phyloP scores from a whole-genome alignment of 208 protist genomes.

The Polymyxa betae region DNA sequence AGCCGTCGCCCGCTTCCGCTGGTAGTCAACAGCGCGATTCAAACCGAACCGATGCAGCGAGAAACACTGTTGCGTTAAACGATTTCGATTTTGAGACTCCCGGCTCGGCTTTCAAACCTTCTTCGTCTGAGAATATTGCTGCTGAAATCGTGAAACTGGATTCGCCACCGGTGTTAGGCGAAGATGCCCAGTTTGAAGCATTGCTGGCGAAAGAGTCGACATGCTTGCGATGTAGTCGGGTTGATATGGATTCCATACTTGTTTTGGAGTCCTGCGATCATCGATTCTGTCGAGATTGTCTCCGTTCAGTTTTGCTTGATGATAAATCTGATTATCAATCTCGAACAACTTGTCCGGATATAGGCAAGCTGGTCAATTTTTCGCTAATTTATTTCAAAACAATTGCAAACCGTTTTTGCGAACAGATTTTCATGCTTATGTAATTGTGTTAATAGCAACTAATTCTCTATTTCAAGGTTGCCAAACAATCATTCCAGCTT shows the following conservation, averaged over 20 bases:
- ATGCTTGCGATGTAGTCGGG: background rate
- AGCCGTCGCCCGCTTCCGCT: too few species aligned
- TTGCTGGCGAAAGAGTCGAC: conserved; percentile 17
- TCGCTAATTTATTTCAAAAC: background rate
- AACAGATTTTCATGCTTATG: too few species aligned
- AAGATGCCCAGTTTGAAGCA: background rate
- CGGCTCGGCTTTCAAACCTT: too few species aligned
- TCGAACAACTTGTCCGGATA: background rate
- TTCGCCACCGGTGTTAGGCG: too few species aligned
- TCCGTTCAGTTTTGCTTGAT: background rate
- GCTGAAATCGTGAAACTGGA: too few species aligned
- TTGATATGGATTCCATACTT: background rate
- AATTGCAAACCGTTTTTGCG: background rate
- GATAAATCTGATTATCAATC: background rate
- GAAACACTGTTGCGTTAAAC: too few species aligned
- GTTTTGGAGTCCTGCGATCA: conserved; percentile 8
- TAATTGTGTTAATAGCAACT: background rate
- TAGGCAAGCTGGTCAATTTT: background rate
- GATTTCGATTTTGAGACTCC: too few species aligned
- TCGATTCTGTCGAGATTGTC: conserved; percentile 4
- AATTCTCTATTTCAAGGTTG: background rate
- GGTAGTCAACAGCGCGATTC: too few species aligned
- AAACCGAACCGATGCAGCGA: too few species aligned
- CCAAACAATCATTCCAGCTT: background rate
- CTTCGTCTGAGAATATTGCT: too few species aligned